Evolutionary conservation across 2,329 filamentous ascomycete species (phyloP).

Genomic region (Colletotrichum tanaceti): DNA sequence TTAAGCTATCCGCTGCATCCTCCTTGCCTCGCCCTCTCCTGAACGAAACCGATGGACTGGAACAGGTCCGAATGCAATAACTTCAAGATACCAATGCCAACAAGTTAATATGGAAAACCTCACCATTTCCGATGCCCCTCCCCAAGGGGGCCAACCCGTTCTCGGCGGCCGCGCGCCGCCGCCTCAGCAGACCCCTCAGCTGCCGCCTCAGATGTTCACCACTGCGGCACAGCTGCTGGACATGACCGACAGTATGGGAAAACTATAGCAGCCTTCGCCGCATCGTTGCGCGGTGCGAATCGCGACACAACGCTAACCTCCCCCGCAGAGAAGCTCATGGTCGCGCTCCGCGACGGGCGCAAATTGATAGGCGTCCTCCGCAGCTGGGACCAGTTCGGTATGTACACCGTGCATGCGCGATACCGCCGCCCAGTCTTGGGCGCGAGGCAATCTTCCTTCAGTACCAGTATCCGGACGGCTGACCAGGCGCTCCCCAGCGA

Average conservation of each 20-base stretch:
- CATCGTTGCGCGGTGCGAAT: neutral
- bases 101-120: constrained; percentile 64
- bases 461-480: neutral
- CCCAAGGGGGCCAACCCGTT: constrained; percentile 50
- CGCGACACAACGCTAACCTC: constrained; percentile 29
- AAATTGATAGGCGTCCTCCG: constrained; percentile 93
- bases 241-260: constrained; percentile 89
- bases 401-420: constrained; percentile 45
- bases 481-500: constrained; percentile 67
- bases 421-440: constrained; percentile 31
- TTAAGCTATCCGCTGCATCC: constrained; percentile 22
- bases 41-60: constrained; percentile 39
- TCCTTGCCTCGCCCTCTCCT: constrained; percentile 1
- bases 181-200: constrained; percentile 62
- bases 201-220: constrained; percentile 97
- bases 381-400: constrained; percentile 99
- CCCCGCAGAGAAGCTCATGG: constrained; percentile 86
- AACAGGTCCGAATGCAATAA: constrained; percentile 36
- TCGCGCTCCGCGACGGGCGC: constrained; percentile 90
- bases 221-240: constrained; percentile 96
- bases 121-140: constrained; percentile 61
- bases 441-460: neutral
- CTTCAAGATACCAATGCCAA: constrained; percentile 37
- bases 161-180: constrained; percentile 50
- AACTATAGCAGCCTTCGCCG: constrained; percentile 43